Evolutionary conservation across 352 stramenopile genomes (phyloP), one percentile per base, ranked within the genome.

Genomic region (Phytophthora hibernalis): DNA sequence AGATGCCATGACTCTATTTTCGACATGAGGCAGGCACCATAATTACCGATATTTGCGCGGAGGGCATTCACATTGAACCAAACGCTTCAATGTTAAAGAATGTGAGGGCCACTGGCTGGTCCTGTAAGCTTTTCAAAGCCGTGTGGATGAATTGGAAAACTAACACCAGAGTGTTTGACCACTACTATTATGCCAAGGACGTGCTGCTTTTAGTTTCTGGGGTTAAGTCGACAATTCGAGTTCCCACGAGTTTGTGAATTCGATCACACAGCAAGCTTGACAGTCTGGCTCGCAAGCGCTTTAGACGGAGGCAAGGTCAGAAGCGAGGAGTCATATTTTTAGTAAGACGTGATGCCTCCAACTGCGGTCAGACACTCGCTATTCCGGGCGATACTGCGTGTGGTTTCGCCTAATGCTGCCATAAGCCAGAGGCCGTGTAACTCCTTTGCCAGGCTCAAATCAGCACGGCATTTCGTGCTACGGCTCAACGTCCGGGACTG

Each of bases 401-500:
- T 55, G 24, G 55, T 65, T 65, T 70, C 45, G 48, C 49, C 11
- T 65, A 51, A 38, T 62, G 54, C 35, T 50, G 26, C 28, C 43
- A 26, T 31, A 9, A 26, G 13, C 15, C 37, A 71, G 55, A 43
- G 43, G 40, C 35, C 38, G 45, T 33, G 61, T 64, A 71, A 71
- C 67, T 59, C 49, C 61, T 62, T 49, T 37, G 35, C 22, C 31
- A 18, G 22, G 37, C 58, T 20, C 15, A 26, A 66, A 70, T 48
- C 42, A 54, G 33, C 40, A 65, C 50, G 30, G 50, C 52, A 63
- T 53, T 72, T 72, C 18, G 54, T 67, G 62, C 61, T 63, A 45
- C 61, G 44, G 56, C 50, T 72, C 56, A 61, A 49, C 55, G 44
- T 55, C 28, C 52, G 54, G 54, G 66, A 66, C 43, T 3, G 44